Evolutionary conservation across 108 stramenopile species (phyloP).

Genomic region (Aurantiochytrium sp.): DNA sequence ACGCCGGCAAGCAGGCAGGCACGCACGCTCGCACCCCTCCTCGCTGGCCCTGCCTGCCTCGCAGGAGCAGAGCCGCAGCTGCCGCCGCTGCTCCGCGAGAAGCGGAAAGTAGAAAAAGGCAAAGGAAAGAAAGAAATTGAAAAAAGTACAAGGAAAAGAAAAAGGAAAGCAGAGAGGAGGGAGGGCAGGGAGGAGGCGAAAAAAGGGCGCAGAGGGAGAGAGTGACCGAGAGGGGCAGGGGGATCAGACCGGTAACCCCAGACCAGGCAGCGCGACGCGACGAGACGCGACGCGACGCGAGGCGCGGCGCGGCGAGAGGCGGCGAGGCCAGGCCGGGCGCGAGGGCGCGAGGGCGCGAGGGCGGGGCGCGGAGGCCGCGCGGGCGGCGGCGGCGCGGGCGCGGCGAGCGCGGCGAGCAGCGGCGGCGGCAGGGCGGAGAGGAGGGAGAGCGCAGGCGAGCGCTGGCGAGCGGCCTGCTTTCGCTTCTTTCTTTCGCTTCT

Average conservation of each 20-base stretch:
- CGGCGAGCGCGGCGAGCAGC: not conserved
- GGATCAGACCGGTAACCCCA: not conserved
- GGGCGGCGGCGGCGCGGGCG: too few relatives aligned
- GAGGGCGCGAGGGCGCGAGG: too few relatives aligned
- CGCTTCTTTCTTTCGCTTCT: not conserved
- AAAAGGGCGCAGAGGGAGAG: not conserved
- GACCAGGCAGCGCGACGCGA: too few relatives aligned
- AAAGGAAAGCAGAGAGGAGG: not conserved
- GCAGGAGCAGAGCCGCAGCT: not conserved
- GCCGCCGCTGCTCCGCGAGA: not conserved
- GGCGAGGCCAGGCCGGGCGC: too few relatives aligned
- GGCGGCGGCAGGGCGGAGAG: not conserved
- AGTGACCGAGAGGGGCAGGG: not conserved
- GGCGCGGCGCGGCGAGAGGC: too few relatives aligned
- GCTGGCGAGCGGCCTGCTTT: not conserved
- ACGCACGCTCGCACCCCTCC: not conserved
- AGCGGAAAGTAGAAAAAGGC: not conserved
- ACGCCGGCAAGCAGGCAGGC: not conserved
- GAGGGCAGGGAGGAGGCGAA: not conserved
- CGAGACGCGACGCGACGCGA: too few relatives aligned
- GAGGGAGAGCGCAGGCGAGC: not conserved
- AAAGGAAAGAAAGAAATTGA: not conserved
- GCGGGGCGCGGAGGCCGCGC: too few relatives aligned
- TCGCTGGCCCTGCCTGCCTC: not conserved
- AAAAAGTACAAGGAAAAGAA: not conserved